These are phyloP conservation scores for Barnettozyma vustinii DNA, from an alignment of 805 yeast species.

Conservation along the genomic window DNA sequence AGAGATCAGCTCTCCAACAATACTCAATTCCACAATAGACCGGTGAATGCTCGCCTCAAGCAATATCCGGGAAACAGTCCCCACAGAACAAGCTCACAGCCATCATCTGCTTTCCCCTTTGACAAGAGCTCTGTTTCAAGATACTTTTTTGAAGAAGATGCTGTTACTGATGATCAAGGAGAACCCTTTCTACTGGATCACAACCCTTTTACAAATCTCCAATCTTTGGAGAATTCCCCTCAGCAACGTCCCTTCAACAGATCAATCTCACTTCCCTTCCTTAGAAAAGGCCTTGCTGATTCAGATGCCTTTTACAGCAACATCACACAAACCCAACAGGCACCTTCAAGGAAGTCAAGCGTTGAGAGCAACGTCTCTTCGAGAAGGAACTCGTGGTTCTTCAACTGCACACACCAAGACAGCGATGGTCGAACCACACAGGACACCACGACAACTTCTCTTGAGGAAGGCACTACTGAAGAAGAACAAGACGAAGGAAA, in stretches of 20 bases:
- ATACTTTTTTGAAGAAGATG: not conserved
- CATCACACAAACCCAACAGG: not conserved
- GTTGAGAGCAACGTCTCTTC: not conserved
- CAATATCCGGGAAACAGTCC: not conserved
- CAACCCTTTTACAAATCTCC: constrained; percentile 1
- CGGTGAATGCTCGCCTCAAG: constrained; percentile 4
- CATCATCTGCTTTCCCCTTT: not conserved
- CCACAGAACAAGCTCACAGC: constrained; percentile 1
- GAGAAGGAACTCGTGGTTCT: constrained; percentile 4
- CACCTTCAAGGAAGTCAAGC: constrained; percentile 1
- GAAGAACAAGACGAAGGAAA: not conserved
- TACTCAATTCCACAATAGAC: constrained; percentile 4
- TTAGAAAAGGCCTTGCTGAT: not conserved
- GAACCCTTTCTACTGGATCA: not conserved
- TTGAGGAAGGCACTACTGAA: not conserved
- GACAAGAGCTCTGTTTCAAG: not conserved
- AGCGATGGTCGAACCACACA: not conserved
- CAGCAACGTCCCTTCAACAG: constrained; percentile 3
- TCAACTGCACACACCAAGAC: constrained; percentile 2
- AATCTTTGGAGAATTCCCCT: not conserved
- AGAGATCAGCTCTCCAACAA: not conserved
- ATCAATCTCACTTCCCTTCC: constrained; percentile 4
- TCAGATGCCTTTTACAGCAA: not conserved
- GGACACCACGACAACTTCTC: not conserved
- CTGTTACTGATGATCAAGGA: not conserved